Evolutionary conservation across 1,284 basidiomycete genomes (phyloP).

Genomic region (Cryptococcus sp.): DNA sequence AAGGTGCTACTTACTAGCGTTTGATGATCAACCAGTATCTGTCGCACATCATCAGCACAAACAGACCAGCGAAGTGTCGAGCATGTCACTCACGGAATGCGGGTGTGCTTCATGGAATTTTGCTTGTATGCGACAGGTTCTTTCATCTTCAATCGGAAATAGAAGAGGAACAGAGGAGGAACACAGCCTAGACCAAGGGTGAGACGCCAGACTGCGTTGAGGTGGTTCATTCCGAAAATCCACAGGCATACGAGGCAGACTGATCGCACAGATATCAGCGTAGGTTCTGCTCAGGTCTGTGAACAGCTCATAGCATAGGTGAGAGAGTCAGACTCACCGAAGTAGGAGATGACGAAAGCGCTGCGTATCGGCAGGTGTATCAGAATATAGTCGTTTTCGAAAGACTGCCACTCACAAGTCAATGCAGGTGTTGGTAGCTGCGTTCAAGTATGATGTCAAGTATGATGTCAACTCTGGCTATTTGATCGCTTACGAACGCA

Average conservation of each 20-base stretch:
- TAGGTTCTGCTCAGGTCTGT: not conserved
- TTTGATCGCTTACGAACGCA: constrained; percentile 14
- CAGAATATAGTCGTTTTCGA: too few relatives aligned
- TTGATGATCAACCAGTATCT: constrained; percentile 76
- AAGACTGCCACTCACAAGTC: constrained; percentile 56
- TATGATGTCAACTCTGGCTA: too few relatives aligned
- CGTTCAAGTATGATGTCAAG: too few relatives aligned
- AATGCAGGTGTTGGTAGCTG: constrained; percentile 72
- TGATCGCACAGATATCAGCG: constrained; percentile 43
- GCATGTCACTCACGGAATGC: constrained; percentile 38
- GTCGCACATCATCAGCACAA: too few relatives aligned
- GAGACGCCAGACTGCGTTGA: constrained; percentile 82
- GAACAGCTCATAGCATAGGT: not conserved
- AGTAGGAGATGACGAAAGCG: constrained; percentile 79
- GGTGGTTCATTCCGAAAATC: constrained; percentile 81
- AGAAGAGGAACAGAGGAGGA: constrained; percentile 72
- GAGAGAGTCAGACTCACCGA: not conserved
- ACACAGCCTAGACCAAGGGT: constrained; percentile 84
- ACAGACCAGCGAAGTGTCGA: not conserved
- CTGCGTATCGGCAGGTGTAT: not conserved
- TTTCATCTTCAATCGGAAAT: constrained; percentile 84
- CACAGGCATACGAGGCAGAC: constrained; percentile 80
- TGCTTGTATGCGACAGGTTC: constrained; percentile 53
- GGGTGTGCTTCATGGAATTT: constrained; percentile 66
- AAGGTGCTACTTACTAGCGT: constrained; percentile 66